A percentile compares a stretch with the other conserved stretches of the same genome.
Conservation (phyloP, 345 rosid species). For the Ailanthus altissimus region DNA sequence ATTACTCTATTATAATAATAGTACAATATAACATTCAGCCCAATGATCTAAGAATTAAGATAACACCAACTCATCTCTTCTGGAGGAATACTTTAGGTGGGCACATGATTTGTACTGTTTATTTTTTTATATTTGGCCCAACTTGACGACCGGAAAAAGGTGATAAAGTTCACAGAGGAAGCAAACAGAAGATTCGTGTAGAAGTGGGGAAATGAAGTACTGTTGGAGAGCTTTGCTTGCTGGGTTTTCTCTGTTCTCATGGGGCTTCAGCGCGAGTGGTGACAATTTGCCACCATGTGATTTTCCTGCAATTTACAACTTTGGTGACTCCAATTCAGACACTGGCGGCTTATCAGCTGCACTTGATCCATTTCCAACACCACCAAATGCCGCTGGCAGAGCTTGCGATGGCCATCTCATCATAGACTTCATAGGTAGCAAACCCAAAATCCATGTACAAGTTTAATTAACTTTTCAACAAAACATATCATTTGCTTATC, state of each 20-base stretch:
- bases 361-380: conserved; percentile 56
- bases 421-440: conserved; percentile 78
- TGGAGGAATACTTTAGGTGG: too few species aligned
- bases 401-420: conserved; percentile 79
- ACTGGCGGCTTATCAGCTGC: conserved; percentile 87
- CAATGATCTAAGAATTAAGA: too few species aligned
- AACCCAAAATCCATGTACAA: not conserved
- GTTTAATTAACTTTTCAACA: not conserved
- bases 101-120: too few species aligned
- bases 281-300: conserved; percentile 40
- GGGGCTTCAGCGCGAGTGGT: conserved; percentile 29
- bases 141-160: too few species aligned
- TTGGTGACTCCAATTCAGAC: conserved; percentile 91
- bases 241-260: conserved; percentile 36
- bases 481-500: too few species aligned
- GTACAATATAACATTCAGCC: too few species aligned
- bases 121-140: too few species aligned
- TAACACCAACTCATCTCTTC: too few species aligned
- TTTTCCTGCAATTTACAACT: conserved; percentile 85
- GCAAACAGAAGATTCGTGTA: too few species aligned
- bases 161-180: too few species aligned
- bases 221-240: conserved; percentile 25
- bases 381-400: conserved; percentile 67
- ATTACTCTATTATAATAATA: too few species aligned
- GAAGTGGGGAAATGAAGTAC: conserved; percentile 32